Conservation (phyloP, 2,329 filamentous ascomycete genomes). For the Aspergillus sp. region DNA sequence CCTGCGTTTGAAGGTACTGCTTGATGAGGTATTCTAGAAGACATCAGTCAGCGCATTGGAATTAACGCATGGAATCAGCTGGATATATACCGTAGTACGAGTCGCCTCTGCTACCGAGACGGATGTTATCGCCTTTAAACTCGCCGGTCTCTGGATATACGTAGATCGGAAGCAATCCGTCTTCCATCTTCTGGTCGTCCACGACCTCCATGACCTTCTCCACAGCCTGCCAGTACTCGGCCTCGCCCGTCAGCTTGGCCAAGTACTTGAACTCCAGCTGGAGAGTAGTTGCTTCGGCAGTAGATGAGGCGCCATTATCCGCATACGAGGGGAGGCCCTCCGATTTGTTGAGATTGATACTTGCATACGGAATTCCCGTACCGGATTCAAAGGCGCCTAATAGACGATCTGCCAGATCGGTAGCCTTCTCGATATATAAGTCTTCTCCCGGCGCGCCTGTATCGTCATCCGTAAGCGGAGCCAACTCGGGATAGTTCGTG, state of each 20-base stretch:
- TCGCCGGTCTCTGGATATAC: conserved; percentile 76
- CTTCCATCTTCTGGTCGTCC: conserved; percentile 75
- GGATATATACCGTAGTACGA: conserved; percentile 73
- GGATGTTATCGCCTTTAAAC: conserved; percentile 83
- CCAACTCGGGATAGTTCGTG: conserved; percentile 75
- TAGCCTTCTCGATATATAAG: conserved; percentile 92
- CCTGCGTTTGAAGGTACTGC: conserved; percentile 91
- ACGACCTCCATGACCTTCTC: conserved; percentile 92
- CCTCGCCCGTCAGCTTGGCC: conserved; percentile 89
- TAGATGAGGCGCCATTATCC: conserved; percentile 86
- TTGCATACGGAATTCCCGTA: conserved; percentile 86
- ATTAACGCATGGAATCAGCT: not conserved
- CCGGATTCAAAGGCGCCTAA: conserved; percentile 83
- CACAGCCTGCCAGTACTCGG: conserved; percentile 85
- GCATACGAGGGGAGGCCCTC: conserved; percentile 78
- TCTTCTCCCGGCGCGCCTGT: conserved; percentile 77
- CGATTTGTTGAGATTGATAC: conserved; percentile 78
- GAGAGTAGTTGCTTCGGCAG: conserved; percentile 86
- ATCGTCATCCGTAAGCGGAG: conserved; percentile 71
- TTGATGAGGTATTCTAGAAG: conserved; percentile 87
- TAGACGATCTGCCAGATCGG: conserved; percentile 85
- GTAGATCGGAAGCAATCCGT: conserved; percentile 89
- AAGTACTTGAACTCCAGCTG: conserved; percentile 98
- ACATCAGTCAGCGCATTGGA: conserved; percentile 11
- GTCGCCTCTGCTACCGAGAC: conserved; percentile 89